Percentiles rank a stretch among this genome's conserved stretches.
phyloP scores from a whole-genome alignment of 257 asterid species.

The Agastache rugosa region DNA sequence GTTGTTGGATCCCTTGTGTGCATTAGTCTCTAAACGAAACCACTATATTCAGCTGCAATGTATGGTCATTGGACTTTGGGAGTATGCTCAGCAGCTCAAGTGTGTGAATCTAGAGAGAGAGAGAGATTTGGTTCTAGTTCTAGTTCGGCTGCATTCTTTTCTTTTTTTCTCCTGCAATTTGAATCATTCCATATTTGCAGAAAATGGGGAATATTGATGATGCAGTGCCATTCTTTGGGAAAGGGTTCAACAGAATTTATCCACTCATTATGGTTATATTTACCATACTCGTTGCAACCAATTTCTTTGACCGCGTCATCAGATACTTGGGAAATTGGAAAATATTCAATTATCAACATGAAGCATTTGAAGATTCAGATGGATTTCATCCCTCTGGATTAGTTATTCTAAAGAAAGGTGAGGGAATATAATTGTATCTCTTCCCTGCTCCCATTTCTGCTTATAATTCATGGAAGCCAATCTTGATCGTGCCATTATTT shows the following conservation, averaged over 20 bases:
- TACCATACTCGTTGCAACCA: conserved; percentile 66
- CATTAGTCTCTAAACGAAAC: not conserved
- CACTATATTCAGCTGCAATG: too few species aligned
- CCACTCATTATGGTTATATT: conserved; percentile 82
- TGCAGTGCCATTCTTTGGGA: conserved; percentile 87
- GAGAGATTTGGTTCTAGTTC: too few species aligned
- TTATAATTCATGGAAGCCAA: conserved; percentile 9
- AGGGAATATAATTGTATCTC: conserved; percentile 19
- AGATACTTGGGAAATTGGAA: conserved; percentile 74
- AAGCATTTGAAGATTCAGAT: conserved; percentile 66
- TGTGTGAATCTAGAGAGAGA: too few species aligned
- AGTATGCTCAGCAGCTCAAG: too few species aligned
- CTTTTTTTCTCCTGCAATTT: not conserved
- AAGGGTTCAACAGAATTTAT: conserved; percentile 75
- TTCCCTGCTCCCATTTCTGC: conserved; percentile 14
- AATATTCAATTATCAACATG: conserved; percentile 59
- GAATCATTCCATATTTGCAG: conserved; percentile 46
- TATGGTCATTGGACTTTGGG: too few species aligned
- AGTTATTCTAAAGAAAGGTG: conserved; percentile 72
- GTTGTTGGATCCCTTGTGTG: not conserved
- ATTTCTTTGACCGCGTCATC: conserved; percentile 63
- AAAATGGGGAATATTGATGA: conserved; percentile 90
- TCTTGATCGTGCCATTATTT: not conserved
- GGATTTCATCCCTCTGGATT: conserved; percentile 76
- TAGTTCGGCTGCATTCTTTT: not conserved